Percentiles rank a stretch among this genome's conserved stretches.
phyloP scores from a whole-genome alignment of 768 basidiomycete genomes.

The Panaeolus cyanescens region DNA sequence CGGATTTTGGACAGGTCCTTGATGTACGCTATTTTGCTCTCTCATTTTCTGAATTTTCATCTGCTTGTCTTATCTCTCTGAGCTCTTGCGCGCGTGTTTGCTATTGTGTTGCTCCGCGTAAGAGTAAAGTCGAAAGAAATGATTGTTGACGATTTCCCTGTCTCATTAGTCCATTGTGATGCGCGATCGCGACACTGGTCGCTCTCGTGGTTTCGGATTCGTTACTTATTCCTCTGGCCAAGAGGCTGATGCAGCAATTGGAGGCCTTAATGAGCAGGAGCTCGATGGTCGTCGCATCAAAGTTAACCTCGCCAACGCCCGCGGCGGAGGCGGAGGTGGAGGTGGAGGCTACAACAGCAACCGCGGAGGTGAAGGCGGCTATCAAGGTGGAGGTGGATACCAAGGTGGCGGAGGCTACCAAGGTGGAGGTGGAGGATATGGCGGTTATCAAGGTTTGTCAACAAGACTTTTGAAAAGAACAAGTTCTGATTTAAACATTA shows the following conservation, averaged over 20 bases:
- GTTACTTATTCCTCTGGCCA: conserved; percentile 66
- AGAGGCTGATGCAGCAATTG: conserved; percentile 83
- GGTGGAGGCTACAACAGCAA: conserved; percentile 34
- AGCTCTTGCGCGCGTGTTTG: conserved; percentile 26
- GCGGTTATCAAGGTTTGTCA: conserved; percentile 12
- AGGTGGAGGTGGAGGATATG: conserved; percentile 18
- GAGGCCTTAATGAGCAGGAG: conserved; percentile 81
- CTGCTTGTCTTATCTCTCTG: conserved; percentile 11
- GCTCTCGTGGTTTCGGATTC: conserved; percentile 97
- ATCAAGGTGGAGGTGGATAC: conserved; percentile 16
- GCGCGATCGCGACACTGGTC: conserved; percentile 97
- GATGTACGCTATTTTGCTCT: conserved; percentile 77
- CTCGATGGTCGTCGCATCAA: conserved; percentile 93
- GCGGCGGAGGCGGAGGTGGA: conserved; percentile 54
- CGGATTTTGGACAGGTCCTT: conserved; percentile 75
- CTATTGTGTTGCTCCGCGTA: conserved; percentile 19
- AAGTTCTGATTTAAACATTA: too few relatives aligned
- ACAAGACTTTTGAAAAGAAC: too few relatives aligned
- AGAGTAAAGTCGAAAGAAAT: conserved; percentile 20
- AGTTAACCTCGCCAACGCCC: conserved; percentile 81
- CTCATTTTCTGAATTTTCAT: conserved; percentile 26
- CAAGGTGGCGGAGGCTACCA: conserved; percentile 24
- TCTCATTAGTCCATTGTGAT: conserved; percentile 86
- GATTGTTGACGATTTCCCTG: conserved; percentile 35
- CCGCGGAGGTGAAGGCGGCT: conserved; percentile 21